Evolutionary conservation across 2,329 filamentous ascomycete species (phyloP).

Genomic region (Anthostomella pinea): DNA sequence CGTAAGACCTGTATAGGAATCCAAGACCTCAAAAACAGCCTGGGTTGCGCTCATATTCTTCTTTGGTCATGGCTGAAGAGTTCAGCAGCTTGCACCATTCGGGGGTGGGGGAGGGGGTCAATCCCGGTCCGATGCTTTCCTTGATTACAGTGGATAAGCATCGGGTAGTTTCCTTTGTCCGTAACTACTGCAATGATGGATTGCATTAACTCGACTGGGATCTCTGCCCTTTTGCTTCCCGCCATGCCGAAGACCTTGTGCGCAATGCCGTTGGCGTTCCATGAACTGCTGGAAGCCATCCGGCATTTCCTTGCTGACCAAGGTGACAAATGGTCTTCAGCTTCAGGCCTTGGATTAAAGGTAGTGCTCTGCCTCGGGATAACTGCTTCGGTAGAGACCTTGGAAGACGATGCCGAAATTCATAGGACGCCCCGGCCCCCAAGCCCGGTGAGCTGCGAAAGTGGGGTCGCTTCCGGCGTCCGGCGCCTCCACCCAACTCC

Average conservation of each 20-base stretch:
- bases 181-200: constrained; percentile 69
- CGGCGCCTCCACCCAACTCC: too few relatives aligned
- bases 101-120: too few relatives aligned
- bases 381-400: constrained; percentile 79
- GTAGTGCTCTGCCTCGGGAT: constrained; percentile 69
- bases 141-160: constrained; percentile 91
- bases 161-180: constrained; percentile 70
- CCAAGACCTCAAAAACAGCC: too few relatives aligned
- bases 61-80: too few relatives aligned
- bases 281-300: constrained; percentile 61
- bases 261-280: constrained; percentile 60
- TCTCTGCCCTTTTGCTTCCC: constrained; percentile 81
- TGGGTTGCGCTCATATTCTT: too few relatives aligned
- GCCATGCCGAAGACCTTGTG: constrained; percentile 76
- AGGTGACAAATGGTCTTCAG: constrained; percentile 74
- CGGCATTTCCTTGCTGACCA: constrained; percentile 61
- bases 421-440: too few relatives aligned
- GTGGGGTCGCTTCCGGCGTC: too few relatives aligned
- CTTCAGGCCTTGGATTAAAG: constrained; percentile 64
- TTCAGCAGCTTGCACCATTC: too few relatives aligned
- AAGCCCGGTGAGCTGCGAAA: too few relatives aligned
- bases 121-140: constrained; percentile 92
- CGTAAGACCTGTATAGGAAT: too few relatives aligned
- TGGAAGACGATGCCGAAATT: constrained; percentile 78
- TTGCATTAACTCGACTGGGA: constrained; percentile 64